Base-by-base conservation (phyloP, 2,329 filamentous ascomycete genomes). In the Phaeosphaeriaceae sp. region DNA sequence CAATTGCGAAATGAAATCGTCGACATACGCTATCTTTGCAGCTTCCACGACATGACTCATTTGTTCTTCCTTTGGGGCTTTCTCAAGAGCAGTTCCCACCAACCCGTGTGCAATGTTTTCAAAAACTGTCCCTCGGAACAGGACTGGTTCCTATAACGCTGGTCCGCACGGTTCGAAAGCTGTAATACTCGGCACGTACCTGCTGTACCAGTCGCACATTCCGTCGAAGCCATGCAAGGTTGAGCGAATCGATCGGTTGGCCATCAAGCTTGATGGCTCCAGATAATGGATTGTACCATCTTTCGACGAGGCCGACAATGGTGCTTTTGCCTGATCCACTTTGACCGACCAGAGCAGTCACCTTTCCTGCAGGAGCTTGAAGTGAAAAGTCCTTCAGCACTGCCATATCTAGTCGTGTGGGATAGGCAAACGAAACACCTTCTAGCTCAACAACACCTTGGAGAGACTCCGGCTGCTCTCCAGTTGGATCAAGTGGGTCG, bases 21-120 rank as follows among this genome's bases (percentile, higher is more conserved):
- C 94, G 0, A 94, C 94, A 68, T 98, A 97, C 15, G 95, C 91
- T 84, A 91, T 96, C 77, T 88, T 91, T 9, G 95, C 92, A 17
- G 95, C 95, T 44, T 92, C 35, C n/a, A 91, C 84, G 43, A 97
- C 86, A n/a, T 94, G 83, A 55, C 90, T 86, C 49, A 80, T 84
- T 55, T 92, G 87, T 70, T 86, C 86, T 51, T 94, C 90, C 44
- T 89, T 85, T 2, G 83, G 80, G 48, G 67, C 88, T 50, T 88
- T 67, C 76, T 97, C 92, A 63, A 88, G 87, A 53, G 85, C 81
- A 2, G 94, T 96, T 48, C 94, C 94, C 62, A 97, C 92, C 11
- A 98, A 83, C 55, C 94, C 94, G 67, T 96, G 89, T 17, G 86
- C 85, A 68, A 98, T 97, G 77, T 97, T 97, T 52, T 92, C 86